Conservation (phyloP, 768 basidiomycete species). For the Psilocybe cyanescens region DNA sequence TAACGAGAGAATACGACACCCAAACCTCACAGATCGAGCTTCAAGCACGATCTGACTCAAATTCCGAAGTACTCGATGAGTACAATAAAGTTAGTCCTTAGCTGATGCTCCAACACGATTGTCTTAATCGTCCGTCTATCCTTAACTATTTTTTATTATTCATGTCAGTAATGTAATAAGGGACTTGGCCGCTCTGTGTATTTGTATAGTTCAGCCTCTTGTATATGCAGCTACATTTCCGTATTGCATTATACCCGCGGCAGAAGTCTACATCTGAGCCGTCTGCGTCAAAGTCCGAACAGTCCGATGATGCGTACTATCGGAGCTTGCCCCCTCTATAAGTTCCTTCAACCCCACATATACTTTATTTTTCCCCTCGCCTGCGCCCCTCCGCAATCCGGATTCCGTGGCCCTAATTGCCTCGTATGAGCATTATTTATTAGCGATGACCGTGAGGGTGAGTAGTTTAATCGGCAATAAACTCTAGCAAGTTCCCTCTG, state of each 20-base stretch:
- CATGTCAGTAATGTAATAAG: not conserved
- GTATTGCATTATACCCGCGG: not conserved
- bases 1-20: slow-evolving; percentile 24
- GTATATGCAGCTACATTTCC: not conserved
- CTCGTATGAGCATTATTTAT: not conserved
- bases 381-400: not conserved
- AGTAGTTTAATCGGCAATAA: not conserved
- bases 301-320: no score
- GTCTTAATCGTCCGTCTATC: not conserved
- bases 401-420: not conserved
- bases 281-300: not conserved
- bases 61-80: slow-evolving; percentile 18
- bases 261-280: not conserved
- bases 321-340: not conserved
- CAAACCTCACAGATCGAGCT: slow-evolving; percentile 21
- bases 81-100: not conserved
- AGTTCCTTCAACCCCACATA: not conserved
- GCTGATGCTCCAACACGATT: not conserved
- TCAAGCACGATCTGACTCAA: slow-evolving; percentile 16
- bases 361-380: not conserved
- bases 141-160: slow-evolving; percentile 1
- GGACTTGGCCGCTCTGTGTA: not conserved
- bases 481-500: no score
- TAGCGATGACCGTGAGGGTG: not conserved
- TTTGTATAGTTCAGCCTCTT: not conserved